These are phyloP conservation scores for Babesia sp. DNA, from an alignment of 169 alveolate species.

Conservation along the genomic window DNA sequence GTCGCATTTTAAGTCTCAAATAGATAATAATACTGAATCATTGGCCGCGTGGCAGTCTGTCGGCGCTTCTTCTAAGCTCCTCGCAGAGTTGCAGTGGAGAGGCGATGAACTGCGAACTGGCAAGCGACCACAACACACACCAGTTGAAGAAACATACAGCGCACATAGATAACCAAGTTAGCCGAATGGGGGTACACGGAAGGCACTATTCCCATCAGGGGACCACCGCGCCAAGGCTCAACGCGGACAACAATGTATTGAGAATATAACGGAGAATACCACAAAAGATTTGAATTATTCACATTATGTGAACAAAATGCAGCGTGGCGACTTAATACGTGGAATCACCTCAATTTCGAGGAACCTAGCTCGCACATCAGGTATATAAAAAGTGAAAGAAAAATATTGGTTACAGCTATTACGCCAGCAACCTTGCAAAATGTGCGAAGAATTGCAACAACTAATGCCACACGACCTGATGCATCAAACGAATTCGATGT, in stretches of 20 bases:
- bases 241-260: background rate
- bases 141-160: no score
- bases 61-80: no score
- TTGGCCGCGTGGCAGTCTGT: no score
- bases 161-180: no score
- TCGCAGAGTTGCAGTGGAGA: no score
- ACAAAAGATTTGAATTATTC: background rate
- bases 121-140: no score
- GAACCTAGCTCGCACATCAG: slow-evolving; percentile 1
- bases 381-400: background rate
- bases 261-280: no score
- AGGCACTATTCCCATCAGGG: background rate
- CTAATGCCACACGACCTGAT: background rate
- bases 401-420: background rate
- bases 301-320: background rate
- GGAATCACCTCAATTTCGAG: slow-evolving; percentile 3
- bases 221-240: background rate
- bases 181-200: background rate
- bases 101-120: no score
- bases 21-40: no score
- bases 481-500: slow-evolving; percentile 73
- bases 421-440: background rate
- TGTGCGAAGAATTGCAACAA: background rate
- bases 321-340: background rate
- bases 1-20: no score